Conservation (phyloP, 306 rosid species). For the Geum urbanum region DNA sequence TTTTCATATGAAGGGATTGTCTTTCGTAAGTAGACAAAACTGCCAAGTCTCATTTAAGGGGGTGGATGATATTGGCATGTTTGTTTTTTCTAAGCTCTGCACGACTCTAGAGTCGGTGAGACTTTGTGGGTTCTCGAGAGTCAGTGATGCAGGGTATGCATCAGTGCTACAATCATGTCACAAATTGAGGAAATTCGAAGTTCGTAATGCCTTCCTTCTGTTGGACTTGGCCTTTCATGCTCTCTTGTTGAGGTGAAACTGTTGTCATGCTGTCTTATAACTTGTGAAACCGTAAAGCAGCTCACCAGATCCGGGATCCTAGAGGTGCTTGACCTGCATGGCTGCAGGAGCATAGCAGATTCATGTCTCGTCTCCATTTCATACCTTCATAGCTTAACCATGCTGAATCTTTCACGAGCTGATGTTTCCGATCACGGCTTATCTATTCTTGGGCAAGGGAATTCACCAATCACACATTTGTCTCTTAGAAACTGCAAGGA, state of each 20-base stretch:
- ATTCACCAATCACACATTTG: constrained; percentile 26
- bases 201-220: constrained; percentile 25
- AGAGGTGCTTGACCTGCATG: constrained; percentile 33
- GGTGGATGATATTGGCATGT: constrained; percentile 31
- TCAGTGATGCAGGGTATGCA: constrained; percentile 36
- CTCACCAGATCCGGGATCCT: constrained; percentile 21
- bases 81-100: constrained; percentile 29
- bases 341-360: constrained; percentile 37
- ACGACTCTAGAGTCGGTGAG: constrained; percentile 26
- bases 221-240: constrained; percentile 31
- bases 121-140: constrained; percentile 34
- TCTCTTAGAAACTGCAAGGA: constrained; percentile 28
- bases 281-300: constrained; percentile 32
- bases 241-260: constrained; percentile 29
- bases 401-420: constrained; percentile 25
- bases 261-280: constrained; percentile 28
- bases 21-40: constrained; percentile 24
- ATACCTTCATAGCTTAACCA: constrained; percentile 16
- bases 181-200: constrained; percentile 25
- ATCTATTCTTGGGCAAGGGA: constrained; percentile 25
- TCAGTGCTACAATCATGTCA: constrained; percentile 31
- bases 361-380: constrained; percentile 27
- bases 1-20: constrained; percentile 21
- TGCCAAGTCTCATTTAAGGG: constrained; percentile 26
- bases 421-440: constrained; percentile 29